Evolutionary conservation across 495 filamentous ascomycete species (phyloP).

Genomic region (Tirmania nivea): DNA sequence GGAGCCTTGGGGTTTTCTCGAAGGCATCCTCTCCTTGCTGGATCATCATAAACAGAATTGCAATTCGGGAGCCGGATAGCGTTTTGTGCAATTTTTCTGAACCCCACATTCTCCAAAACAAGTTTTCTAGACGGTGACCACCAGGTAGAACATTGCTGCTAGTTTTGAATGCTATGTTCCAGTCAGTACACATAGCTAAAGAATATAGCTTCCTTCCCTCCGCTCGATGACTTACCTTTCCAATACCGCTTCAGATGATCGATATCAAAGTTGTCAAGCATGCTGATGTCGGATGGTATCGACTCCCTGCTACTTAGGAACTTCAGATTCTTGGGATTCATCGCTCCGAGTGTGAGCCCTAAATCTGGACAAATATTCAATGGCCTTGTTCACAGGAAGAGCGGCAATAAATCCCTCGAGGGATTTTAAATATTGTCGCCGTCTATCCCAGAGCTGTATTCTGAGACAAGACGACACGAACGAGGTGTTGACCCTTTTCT

Average conservation of each 20-base stretch:
- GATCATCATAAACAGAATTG: conserved; percentile 18
- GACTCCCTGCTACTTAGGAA: not conserved
- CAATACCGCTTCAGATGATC: not conserved
- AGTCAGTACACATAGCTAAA: no score
- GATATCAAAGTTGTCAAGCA: not conserved
- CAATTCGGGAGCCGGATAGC: conserved; percentile 14
- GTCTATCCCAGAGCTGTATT: not conserved
- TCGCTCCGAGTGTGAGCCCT: not conserved
- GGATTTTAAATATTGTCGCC: not conserved
- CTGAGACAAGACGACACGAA: not conserved
- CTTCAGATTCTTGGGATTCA: not conserved
- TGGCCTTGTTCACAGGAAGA: not conserved
- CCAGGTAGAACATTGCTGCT: conserved; percentile 17
- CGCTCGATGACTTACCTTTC: not conserved
- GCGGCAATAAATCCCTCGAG: no score
- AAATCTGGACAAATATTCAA: not conserved
- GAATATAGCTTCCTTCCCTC: no score
- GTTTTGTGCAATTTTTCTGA: conserved; percentile 10
- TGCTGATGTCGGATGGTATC: not conserved
- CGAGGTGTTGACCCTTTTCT: not conserved
- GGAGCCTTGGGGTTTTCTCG: conserved; percentile 1
- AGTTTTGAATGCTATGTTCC: conserved; percentile 13
- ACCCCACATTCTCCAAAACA: conserved; percentile 20
- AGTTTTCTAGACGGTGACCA: conserved; percentile 17
- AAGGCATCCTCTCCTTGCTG: conserved; percentile 11